phyloP scores from a whole-genome alignment of 2,329 filamentous ascomycete species.

The Beauveria medogensis region DNA sequence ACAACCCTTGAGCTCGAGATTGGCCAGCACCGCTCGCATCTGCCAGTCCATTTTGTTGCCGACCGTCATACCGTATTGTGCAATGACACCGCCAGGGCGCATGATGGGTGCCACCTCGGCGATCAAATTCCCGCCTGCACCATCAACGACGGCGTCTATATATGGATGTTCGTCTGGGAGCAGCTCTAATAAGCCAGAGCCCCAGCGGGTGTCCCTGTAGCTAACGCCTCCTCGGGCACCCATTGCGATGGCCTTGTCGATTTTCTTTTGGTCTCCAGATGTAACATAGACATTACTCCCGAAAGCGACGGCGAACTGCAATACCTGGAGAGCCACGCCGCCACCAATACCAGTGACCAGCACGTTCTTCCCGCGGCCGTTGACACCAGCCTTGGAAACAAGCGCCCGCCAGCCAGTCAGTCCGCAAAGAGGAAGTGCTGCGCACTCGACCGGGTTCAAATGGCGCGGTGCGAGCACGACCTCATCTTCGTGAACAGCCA shows the following conservation, averaged over 20 bases:
- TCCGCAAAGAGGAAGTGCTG: constrained; percentile 76
- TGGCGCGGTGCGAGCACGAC: constrained; percentile 70
- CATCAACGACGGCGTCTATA: constrained; percentile 81
- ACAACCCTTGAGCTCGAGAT: constrained; percentile 75
- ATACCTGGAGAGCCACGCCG: constrained; percentile 74
- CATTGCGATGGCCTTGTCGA: constrained; percentile 60
- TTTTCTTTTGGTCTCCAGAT: constrained; percentile 65
- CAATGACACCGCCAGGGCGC: constrained; percentile 76
- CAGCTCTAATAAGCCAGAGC: constrained; percentile 58
- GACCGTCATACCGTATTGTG: constrained; percentile 85
- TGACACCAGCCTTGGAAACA: constrained; percentile 65
- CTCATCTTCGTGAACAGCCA: constrained; percentile 61
- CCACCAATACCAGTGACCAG: constrained; percentile 88
- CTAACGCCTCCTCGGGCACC: constrained; percentile 73
- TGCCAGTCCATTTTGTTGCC: constrained; percentile 77
- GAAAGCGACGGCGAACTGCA: constrained; percentile 69
- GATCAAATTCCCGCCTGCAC: constrained; percentile 78
- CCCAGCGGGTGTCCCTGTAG: constrained; percentile 75
- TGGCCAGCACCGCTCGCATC: constrained; percentile 77
- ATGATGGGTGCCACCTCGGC: constrained; percentile 58
- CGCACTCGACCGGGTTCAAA: constrained; percentile 64
- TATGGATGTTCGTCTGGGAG: constrained; percentile 59
- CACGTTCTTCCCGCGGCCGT: constrained; percentile 60
- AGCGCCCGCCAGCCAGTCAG: constrained; percentile 84
- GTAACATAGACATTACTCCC: constrained; percentile 75